These are phyloP conservation scores for Penicillium antarcticum DNA, from an alignment of 495 filamentous ascomycete genomes.

Conservation along the genomic window DNA sequence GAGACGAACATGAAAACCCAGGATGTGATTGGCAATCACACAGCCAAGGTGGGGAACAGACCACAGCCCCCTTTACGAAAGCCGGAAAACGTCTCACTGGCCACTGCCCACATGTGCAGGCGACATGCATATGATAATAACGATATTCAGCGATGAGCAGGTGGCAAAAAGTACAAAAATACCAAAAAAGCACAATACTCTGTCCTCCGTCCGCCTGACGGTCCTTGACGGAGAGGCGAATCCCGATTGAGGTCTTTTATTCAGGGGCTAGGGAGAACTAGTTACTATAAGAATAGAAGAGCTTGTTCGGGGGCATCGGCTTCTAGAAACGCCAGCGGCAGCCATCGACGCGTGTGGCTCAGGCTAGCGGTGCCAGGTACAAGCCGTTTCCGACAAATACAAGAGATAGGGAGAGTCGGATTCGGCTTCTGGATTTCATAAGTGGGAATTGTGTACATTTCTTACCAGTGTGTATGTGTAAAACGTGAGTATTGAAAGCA, in stretches of 20 bases:
- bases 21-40: too few relatives aligned
- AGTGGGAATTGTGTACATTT: neutral
- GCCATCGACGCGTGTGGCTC: conserved; percentile 5
- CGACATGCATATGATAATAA: too few relatives aligned
- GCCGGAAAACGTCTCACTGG: too few relatives aligned
- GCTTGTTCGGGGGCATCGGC: neutral
- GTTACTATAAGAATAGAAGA: neutral
- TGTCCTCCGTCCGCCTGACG: too few relatives aligned
- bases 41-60: too few relatives aligned
- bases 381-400: neutral
- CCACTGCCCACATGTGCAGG: too few relatives aligned
- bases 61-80: too few relatives aligned
- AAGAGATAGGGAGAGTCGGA: neutral
- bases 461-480: neutral
- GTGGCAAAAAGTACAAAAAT: too few relatives aligned
- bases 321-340: neutral
- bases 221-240: neutral
- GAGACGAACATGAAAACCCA: too few relatives aligned
- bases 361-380: neutral
- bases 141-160: too few relatives aligned
- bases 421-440: neutral
- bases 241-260: too few relatives aligned
- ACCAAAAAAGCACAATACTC: too few relatives aligned
- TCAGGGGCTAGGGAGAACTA: conserved; percentile 2
- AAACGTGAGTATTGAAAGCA: conserved; percentile 13